Evolutionary conservation across 805 yeast species (phyloP).

Genomic region (Aciculoconidium aculeatum): DNA sequence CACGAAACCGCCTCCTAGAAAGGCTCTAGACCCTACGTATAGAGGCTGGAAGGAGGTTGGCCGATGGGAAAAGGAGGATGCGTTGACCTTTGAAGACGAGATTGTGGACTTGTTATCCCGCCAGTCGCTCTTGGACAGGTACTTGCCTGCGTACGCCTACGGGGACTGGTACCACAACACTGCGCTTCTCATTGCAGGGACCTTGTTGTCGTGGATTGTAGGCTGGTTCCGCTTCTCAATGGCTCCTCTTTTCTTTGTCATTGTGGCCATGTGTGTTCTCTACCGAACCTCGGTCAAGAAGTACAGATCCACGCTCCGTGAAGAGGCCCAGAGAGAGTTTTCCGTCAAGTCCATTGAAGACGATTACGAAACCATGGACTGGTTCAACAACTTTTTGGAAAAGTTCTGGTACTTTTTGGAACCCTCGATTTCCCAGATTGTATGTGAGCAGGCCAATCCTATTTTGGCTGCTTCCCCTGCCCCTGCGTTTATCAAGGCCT

Average conservation of each 20-base stretch:
- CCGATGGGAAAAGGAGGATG: slow-evolving; percentile 71
- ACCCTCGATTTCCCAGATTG: slow-evolving; percentile 82
- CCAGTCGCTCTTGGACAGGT: slow-evolving; percentile 69
- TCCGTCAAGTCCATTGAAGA: slow-evolving; percentile 75
- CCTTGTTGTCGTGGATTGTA: slow-evolving; percentile 65
- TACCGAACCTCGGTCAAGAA: slow-evolving; percentile 82
- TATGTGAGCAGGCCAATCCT: slow-evolving; percentile 80
- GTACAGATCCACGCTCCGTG: slow-evolving; percentile 69
- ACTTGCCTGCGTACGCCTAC: slow-evolving; percentile 67
- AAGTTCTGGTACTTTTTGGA: slow-evolving; percentile 91
- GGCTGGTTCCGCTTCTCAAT: slow-evolving; percentile 75
- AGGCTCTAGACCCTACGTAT: slow-evolving; percentile 58
- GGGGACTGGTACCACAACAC: slow-evolving; percentile 97
- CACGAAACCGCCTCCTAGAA: slow-evolving; percentile 40
- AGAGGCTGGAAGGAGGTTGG: slow-evolving; percentile 96
- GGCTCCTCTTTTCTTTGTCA: slow-evolving; percentile 75
- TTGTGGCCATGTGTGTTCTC: slow-evolving; percentile 54
- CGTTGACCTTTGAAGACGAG: slow-evolving; percentile 62
- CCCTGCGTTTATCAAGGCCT: slow-evolving; percentile 77
- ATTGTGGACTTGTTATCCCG: slow-evolving; percentile 61
- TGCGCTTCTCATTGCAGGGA: slow-evolving; percentile 64
- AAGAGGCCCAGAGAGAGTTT: slow-evolving; percentile 79
- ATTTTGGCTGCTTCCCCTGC: slow-evolving; percentile 68
- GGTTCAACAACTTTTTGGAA: slow-evolving; percentile 85
- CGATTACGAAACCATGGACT: slow-evolving; percentile 91